Evolutionary conservation across 73 alveolate genomes (phyloP), one percentile per base, ranked within the genome.

Genomic region (Stentor roeselii): DNA sequence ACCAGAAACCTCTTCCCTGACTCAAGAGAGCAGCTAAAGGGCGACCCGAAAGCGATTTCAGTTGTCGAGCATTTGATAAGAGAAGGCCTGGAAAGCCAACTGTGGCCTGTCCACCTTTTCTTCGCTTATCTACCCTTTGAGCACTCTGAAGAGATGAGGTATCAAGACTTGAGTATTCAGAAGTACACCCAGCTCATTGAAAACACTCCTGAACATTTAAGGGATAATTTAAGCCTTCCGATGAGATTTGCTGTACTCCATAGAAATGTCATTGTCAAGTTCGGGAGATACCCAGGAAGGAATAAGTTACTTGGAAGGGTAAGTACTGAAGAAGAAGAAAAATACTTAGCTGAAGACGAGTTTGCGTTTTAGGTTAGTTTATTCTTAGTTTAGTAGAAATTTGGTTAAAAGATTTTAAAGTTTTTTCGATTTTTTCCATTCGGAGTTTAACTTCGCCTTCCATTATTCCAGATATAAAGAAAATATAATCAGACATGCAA

Each of bases 201-300:
- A 31, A 83, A 76, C 6, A 67, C 86, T 3, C 59, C 82, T 42
- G 50, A 42, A 3, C 36, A 80, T 31, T 36, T 82, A 3, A 27
- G 36, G 50, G 36, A 35, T 4, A 40, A 3, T 1, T 39, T 42
- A 31, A 88, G 39, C 59, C 76, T 42, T 30, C 34, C 41, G 59
- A 38, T 11, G 39, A 75, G 76, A 31, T 83, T 42, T 39, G 93
- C 90, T 2, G 83, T 38, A 31, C 38, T 78, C 38, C 97, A 92
- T 76, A 30, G 59, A 2, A 60, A 11, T 2, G 84, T 88, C 6
- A 58, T 92, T 74, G 92, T 84, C 31, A 67, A 84, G 60, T 92
- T 85, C 59, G 98, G 98, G 30, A 87, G 98, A 60, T 93, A 61
- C 86, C 98, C 98, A 38, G 92, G 88, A 75, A 88, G 98, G 75